Conservation (phyloP, 768 basidiomycete species). For the Suillus cothurnatus region DNA sequence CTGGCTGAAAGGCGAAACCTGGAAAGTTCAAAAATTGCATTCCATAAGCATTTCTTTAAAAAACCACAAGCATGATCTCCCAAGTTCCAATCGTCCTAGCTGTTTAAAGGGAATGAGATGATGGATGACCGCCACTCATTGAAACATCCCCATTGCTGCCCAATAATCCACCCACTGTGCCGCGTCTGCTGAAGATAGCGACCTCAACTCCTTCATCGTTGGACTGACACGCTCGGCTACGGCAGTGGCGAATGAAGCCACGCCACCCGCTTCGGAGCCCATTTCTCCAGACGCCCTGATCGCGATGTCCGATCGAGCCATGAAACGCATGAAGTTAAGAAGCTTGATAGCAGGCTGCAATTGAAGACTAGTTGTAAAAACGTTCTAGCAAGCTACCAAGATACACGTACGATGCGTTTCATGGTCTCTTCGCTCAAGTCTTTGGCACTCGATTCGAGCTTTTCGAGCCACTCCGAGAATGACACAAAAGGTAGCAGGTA, state of each 20-base stretch:
- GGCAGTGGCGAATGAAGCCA: constrained; percentile 22
- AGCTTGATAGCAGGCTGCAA: constrained; percentile 34
- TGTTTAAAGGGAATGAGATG: not conserved
- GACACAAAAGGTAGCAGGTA: constrained; percentile 28
- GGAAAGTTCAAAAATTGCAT: not conserved
- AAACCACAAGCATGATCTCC: not conserved
- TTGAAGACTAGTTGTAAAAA: not conserved
- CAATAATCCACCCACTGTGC: constrained; percentile 39
- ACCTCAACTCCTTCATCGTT: constrained; percentile 28
- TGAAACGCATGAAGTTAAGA: constrained; percentile 25
- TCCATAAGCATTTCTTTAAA: not conserved
- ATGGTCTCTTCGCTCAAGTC: constrained; percentile 23
- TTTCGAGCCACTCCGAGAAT: constrained; percentile 29
- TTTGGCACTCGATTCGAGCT: constrained; percentile 14
- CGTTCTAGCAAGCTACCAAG: not conserved
- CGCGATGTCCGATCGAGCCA: constrained; percentile 19
- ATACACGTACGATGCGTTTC: constrained; percentile 27
- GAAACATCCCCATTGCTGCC: constrained; percentile 24
- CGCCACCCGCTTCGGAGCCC: constrained; percentile 6
- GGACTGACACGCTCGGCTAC: constrained; percentile 32
- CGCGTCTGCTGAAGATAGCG: constrained; percentile 25
- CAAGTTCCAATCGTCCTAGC: not conserved
- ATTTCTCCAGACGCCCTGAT: constrained; percentile 6
- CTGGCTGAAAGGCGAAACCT: not conserved
- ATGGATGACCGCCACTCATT: not conserved